phyloP scores from a whole-genome alignment of 2,329 filamentous ascomycete species.

The Corinectria fuckeliana region DNA sequence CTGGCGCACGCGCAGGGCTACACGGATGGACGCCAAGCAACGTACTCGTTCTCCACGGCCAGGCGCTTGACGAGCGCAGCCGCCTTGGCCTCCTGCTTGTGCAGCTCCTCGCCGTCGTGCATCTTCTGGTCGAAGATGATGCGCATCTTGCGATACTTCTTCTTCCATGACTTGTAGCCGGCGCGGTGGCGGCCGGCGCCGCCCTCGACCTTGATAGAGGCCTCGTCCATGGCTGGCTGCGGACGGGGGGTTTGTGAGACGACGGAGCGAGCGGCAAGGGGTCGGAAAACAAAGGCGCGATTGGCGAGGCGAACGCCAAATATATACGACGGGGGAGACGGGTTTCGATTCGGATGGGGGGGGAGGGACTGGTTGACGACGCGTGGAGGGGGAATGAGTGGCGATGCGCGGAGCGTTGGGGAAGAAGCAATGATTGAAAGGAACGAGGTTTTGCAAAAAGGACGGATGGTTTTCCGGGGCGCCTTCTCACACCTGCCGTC shows the following conservation, averaged over 20 bases:
- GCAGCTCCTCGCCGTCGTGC: slow-evolving; percentile 81
- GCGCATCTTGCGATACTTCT: slow-evolving; percentile 95
- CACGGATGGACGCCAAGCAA: slow-evolving; percentile 18
- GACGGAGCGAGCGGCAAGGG: slow-evolving; percentile 4
- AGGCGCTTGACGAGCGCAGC: slow-evolving; percentile 82
- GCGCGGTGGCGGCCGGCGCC: slow-evolving; percentile 51
- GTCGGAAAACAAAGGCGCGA: slow-evolving; percentile 23
- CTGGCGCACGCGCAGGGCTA: slow-evolving; percentile 11
- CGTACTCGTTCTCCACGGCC: slow-evolving; percentile 91
- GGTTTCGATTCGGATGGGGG: slow-evolving; percentile 25
- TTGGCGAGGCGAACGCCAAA: slow-evolving; percentile 16
- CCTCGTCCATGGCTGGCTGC: slow-evolving; percentile 43
- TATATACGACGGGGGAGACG: slow-evolving; percentile 17
- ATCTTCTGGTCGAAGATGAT: slow-evolving; percentile 78
- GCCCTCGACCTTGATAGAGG: slow-evolving; percentile 52
- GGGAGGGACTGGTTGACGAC: slow-evolving; percentile 17
- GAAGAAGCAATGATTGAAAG: slow-evolving; percentile 10
- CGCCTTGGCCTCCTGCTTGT: slow-evolving; percentile 81
- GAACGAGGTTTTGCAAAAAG: slow-evolving; percentile 19
- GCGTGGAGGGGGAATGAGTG: slow-evolving; percentile 17
- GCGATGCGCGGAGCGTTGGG: slow-evolving; percentile 14
- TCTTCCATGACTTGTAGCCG: slow-evolving; percentile 77
- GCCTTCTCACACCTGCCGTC: slow-evolving; percentile 20
- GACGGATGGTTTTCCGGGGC: slow-evolving; percentile 12
- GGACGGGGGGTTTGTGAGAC: slow-evolving; percentile 14